A percentile compares a stretch with the other conserved stretches of the same genome.
Conservation (phyloP, 2,329 filamentous ascomycete species). For the Cylindrodendrum hubeiense region DNA sequence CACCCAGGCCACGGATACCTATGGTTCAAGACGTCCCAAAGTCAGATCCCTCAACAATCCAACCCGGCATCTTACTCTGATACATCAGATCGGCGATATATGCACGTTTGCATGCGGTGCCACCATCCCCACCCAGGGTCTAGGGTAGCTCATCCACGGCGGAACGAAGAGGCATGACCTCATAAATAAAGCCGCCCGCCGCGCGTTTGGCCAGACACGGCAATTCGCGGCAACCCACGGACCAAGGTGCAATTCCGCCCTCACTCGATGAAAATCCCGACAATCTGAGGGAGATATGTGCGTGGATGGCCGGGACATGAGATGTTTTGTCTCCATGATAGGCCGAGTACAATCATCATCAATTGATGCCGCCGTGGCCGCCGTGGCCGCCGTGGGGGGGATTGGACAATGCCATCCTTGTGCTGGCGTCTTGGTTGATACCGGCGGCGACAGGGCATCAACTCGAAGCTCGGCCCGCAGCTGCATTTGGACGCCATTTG, state of each 20-base stretch:
- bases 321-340: background rate
- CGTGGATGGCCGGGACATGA: background rate
- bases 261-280: background rate
- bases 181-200: constrained; percentile 13
- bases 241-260: constrained; percentile 36
- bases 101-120: background rate
- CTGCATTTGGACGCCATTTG: background rate
- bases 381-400: no score
- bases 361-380: constrained; percentile 6
- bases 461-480: background rate
- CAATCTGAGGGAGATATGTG: background rate
- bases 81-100: background rate
- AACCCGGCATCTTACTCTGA: background rate
- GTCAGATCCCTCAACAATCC: background rate
- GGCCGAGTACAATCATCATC: background rate
- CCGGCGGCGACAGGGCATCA: background rate
- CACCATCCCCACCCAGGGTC: background rate
- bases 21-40: background rate
- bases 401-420: background rate
- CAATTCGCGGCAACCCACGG: constrained; percentile 44
- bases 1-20: background rate
- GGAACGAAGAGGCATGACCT: constrained; percentile 9
- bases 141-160: constrained; percentile 6
- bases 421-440: background rate
- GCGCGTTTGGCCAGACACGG: constrained; percentile 32